Evolutionary conservation across 1,284 basidiomycete species (phyloP).

Genomic region (Cryptococcus depauperatus): DNA sequence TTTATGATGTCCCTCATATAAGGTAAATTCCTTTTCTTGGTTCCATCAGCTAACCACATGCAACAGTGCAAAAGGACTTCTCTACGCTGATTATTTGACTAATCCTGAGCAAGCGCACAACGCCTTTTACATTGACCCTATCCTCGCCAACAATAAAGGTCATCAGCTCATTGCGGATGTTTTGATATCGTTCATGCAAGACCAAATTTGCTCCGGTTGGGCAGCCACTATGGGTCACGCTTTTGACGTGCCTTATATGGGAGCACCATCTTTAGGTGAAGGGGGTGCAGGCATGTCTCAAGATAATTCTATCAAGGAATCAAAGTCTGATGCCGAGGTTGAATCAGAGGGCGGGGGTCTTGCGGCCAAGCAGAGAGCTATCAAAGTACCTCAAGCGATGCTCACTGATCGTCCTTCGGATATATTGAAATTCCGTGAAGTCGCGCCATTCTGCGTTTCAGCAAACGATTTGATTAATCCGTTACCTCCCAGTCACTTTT

Average conservation of each 20-base stretch:
- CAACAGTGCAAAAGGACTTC: slow-evolving; percentile 62
- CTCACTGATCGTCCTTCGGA: slow-evolving; percentile 63
- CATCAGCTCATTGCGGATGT: slow-evolving; percentile 78
- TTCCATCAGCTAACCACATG: background rate
- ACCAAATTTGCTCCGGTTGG: slow-evolving; percentile 79
- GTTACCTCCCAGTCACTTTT: slow-evolving; percentile 77
- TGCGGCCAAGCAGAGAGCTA: slow-evolving; percentile 40
- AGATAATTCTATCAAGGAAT: background rate
- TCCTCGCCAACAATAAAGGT: slow-evolving; percentile 67
- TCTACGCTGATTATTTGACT: slow-evolving; percentile 72
- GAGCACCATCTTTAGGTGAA: slow-evolving; percentile 30
- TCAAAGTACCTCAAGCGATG: slow-evolving; percentile 58
- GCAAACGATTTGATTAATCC: slow-evolving; percentile 94
- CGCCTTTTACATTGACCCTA: slow-evolving; percentile 65
- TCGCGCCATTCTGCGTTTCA: slow-evolving; percentile 77
- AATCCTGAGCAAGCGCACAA: slow-evolving; percentile 60
- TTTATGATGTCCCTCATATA: slow-evolving; percentile 88
- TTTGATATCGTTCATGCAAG: slow-evolving; percentile 76
- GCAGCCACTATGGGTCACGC: slow-evolving; percentile 58
- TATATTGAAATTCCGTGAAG: slow-evolving; percentile 62
- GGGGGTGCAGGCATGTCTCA: slow-evolving; percentile 36
- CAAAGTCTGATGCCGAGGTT: slow-evolving; percentile 5
- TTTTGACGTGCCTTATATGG: slow-evolving; percentile 54
- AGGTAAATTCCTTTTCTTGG: slow-evolving; percentile 46
- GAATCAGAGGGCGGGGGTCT: slow-evolving; percentile 18